Evolutionary conservation across 2,329 filamentous ascomycete species (phyloP).

Genomic region (Hypomyces rosellus): DNA sequence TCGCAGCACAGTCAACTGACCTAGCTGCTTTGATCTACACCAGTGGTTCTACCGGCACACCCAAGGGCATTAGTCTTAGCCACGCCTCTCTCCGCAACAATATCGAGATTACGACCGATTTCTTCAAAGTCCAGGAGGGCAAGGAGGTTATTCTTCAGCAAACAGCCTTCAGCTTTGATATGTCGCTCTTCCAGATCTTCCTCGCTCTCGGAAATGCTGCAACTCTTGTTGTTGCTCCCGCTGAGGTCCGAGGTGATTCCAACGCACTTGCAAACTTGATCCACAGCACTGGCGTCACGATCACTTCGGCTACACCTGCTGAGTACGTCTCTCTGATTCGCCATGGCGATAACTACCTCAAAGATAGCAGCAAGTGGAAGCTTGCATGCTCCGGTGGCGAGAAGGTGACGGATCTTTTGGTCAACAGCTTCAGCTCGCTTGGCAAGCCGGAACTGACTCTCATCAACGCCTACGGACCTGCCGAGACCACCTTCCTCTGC

Average conservation of each 20-base stretch:
- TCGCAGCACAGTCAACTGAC: not conserved
- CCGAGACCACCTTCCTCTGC: constrained; percentile 16
- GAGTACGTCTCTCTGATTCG: constrained; percentile 31
- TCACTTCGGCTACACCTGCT: constrained; percentile 34
- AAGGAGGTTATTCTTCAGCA: constrained; percentile 24
- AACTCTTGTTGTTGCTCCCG: constrained; percentile 26
- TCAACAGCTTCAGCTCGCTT: constrained; percentile 4
- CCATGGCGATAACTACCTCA: constrained; percentile 12
- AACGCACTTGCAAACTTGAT: constrained; percentile 30
- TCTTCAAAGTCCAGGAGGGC: no score
- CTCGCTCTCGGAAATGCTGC: constrained; percentile 28
- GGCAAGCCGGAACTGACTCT: constrained; percentile 3
- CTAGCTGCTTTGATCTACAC: constrained; percentile 25
- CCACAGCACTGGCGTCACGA: constrained; percentile 26
- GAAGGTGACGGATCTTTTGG: constrained; percentile 11
- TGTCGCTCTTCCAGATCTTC: constrained; percentile 30
- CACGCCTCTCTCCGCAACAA: constrained; percentile 23
- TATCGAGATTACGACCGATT: constrained; percentile 17
- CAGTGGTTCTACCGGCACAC: constrained; percentile 24
- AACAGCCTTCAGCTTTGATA: constrained; percentile 32
- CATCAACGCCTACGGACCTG: constrained; percentile 24
- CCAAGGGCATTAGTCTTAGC: constrained; percentile 34
- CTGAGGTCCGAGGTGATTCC: constrained; percentile 22
- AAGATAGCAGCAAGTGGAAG: constrained; percentile 14
- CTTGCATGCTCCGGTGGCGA: constrained; percentile 24